phyloP scores from a whole-genome alignment of 208 protist genomes.

The Wallacemonas rigidus region DNA sequence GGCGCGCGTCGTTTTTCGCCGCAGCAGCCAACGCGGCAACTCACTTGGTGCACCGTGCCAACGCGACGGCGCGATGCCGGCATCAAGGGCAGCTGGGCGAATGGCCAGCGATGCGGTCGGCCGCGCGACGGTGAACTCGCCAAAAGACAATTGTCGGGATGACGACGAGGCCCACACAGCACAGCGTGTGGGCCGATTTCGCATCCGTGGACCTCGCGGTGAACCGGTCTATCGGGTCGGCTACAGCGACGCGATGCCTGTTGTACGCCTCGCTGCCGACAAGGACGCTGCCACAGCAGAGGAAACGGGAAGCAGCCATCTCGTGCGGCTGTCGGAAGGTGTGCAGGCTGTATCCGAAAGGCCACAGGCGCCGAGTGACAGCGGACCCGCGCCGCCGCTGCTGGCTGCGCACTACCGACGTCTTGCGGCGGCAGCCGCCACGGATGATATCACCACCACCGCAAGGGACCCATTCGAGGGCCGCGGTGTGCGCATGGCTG shows the following conservation, averaged over 20 bases:
- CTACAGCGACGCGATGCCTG: slow-evolving; percentile 11
- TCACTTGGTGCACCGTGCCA: not conserved
- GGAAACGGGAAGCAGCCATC: not conserved
- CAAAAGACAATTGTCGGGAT: not conserved
- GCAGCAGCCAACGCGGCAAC: not conserved
- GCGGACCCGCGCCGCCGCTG: not conserved
- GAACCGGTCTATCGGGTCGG: slow-evolving; percentile 12
- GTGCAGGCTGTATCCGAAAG: not conserved
- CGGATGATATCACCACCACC: slow-evolving; percentile 9
- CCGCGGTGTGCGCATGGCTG: slow-evolving; percentile 2
- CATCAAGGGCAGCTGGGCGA: no score
- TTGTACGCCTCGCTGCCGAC: slow-evolving; percentile 2
- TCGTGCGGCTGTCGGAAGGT: slow-evolving; percentile 2
- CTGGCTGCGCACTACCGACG: slow-evolving; percentile 14
- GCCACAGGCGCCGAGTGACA: not conserved
- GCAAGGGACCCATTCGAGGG: slow-evolving; percentile 1
- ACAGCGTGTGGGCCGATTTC: not conserved
- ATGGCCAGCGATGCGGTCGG: not conserved
- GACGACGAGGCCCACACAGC: not conserved
- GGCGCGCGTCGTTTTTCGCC: slow-evolving; percentile 7
- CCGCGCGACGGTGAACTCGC: not conserved
- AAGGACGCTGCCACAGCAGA: not conserved
- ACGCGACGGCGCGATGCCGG: no score
- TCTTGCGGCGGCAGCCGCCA: slow-evolving; percentile 6
- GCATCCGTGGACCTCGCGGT: slow-evolving; percentile 14